These are phyloP conservation scores for Wickerhamiella spandovensis DNA, from an alignment of 805 yeast genomes.

Conservation along the genomic window DNA sequence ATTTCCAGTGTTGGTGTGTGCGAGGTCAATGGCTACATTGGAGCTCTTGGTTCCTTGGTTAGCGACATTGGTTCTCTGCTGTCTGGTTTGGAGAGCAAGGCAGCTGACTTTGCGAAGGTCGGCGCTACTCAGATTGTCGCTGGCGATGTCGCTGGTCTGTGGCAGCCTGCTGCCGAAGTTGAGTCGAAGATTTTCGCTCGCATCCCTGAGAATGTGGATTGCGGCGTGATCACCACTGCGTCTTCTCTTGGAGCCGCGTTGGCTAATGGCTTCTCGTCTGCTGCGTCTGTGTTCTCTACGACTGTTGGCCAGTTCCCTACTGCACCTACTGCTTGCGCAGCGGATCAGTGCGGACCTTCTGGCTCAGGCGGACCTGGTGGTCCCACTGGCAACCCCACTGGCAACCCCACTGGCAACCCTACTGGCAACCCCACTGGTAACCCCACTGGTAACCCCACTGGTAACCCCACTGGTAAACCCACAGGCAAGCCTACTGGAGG, in stretches of 20 bases:
- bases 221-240: not conserved
- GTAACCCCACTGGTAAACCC: not conserved
- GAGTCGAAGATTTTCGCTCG: conserved; percentile 1
- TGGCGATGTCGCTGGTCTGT: conserved; percentile 12
- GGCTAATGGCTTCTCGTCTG: not conserved
- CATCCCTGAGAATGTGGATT: not conserved
- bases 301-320: not conserved
- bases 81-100: conserved; percentile 12
- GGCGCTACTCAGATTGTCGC: conserved; percentile 14
- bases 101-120: conserved; percentile 11
- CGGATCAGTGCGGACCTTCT: not conserved
- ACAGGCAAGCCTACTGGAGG: not conserved
- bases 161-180: conserved; percentile 9
- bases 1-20: conserved; percentile 1
- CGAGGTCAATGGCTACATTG: not conserved
- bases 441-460: not conserved
- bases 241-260: not conserved
- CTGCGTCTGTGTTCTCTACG: not conserved
- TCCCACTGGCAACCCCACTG: not conserved
- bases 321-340: not conserved
- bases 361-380: not conserved
- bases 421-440: not conserved
- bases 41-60: conserved; percentile 4
- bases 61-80: conserved; percentile 8
- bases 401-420: not conserved